Evolutionary conservation across 495 filamentous ascomycete genomes (phyloP).

Genomic region (Beverwykella pulmonaria): DNA sequence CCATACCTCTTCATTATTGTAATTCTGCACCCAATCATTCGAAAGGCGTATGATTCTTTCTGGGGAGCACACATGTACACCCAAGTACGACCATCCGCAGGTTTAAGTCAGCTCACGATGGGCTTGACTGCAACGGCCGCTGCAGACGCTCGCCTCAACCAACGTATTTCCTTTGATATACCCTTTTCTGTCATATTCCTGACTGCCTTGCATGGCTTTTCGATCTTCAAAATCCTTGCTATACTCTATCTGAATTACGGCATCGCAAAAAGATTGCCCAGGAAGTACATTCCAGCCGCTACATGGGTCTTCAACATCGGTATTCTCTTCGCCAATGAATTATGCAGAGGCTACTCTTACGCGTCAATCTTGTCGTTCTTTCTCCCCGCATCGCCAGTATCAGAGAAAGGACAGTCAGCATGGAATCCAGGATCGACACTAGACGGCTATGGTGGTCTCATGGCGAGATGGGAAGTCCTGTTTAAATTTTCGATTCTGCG

Average conservation of each 20-base stretch:
- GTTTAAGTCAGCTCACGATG: slow-evolving; percentile 32
- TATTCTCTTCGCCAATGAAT: slow-evolving; percentile 86
- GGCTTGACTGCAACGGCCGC: slow-evolving; percentile 49
- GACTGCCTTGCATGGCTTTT: slow-evolving; percentile 78
- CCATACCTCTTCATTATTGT: slow-evolving; percentile 75
- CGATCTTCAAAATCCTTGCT: slow-evolving; percentile 74
- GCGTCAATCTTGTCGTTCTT: slow-evolving; percentile 61
- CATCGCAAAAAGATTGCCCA: slow-evolving; percentile 70
- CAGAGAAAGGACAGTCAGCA: slow-evolving; percentile 44
- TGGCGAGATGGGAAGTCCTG: slow-evolving; percentile 87
- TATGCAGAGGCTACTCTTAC: slow-evolving; percentile 75
- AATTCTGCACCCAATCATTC: slow-evolving; percentile 73
- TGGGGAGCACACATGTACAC: slow-evolving; percentile 39
- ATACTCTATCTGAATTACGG: slow-evolving; percentile 83
- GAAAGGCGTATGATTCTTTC: slow-evolving; percentile 65
- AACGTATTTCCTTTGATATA: slow-evolving; percentile 82
- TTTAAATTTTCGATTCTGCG: slow-evolving; percentile 97
- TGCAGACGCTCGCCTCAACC: slow-evolving; percentile 69
- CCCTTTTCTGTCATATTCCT: slow-evolving; percentile 80
- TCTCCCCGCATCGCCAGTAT: slow-evolving; percentile 43
- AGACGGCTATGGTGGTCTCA: slow-evolving; percentile 77
- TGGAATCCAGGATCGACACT: slow-evolving; percentile 65
- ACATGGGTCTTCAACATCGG: slow-evolving; percentile 94
- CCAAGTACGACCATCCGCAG: slow-evolving; percentile 20
- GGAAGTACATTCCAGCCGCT: slow-evolving; percentile 65